Evolutionary conservation across 345 rosid species (phyloP).

Genomic region (Acer campestre): DNA sequence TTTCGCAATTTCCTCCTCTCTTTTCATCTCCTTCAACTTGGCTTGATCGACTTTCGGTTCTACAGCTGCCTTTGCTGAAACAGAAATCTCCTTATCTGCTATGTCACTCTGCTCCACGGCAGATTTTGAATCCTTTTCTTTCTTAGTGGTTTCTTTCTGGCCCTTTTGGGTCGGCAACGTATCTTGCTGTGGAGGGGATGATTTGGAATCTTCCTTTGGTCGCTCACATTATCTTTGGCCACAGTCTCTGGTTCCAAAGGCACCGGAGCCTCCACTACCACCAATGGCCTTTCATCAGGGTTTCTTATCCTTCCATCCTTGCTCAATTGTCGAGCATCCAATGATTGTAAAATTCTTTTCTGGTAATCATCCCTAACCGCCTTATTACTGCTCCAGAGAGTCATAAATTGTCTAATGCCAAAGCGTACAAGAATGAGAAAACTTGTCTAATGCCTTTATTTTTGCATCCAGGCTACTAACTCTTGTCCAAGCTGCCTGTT

Average conservation of each 20-base stretch:
- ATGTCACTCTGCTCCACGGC: slow-evolving; percentile 36
- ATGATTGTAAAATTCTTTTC: slow-evolving; percentile 65
- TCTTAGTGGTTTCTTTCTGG: slow-evolving; percentile 46
- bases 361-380: slow-evolving; percentile 85
- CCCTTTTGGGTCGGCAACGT: slow-evolving; percentile 32
- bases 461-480: slow-evolving; percentile 53
- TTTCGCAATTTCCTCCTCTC: slow-evolving; percentile 87
- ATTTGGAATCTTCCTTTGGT: slow-evolving; percentile 60
- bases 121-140: slow-evolving; percentile 41
- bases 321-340: slow-evolving; percentile 60
- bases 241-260: slow-evolving; percentile 38
- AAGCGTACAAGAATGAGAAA: not conserved
- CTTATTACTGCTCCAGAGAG: slow-evolving; percentile 69
- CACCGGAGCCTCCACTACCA: slow-evolving; percentile 37
- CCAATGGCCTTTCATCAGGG: slow-evolving; percentile 65
- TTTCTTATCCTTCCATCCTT: slow-evolving; percentile 70
- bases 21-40: slow-evolving; percentile 80
- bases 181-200: slow-evolving; percentile 49
- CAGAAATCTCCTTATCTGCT: slow-evolving; percentile 40
- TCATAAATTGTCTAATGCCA: slow-evolving; percentile 42
- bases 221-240: slow-evolving; percentile 52
- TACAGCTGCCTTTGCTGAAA: slow-evolving; percentile 35
- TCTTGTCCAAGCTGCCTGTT: slow-evolving; percentile 65
- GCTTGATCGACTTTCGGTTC: slow-evolving; percentile 54
- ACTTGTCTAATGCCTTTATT: slow-evolving; percentile 50